Base-by-base conservation (phyloP, 495 filamentous ascomycete species). In the Paragyromitra xinjiangensis region DNA sequence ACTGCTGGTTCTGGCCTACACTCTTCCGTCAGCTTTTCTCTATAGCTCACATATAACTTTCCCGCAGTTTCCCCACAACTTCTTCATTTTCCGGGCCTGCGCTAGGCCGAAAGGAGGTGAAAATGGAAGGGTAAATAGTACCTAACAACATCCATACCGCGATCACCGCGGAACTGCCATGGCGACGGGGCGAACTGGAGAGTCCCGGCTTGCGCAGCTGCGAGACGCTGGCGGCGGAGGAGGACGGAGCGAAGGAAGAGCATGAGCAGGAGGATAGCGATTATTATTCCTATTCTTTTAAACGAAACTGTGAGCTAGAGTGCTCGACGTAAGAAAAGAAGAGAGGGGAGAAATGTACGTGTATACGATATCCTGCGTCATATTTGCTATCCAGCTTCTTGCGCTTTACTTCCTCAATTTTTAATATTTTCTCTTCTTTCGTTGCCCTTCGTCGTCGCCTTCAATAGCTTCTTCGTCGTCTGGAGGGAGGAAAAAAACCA, bases 241-340 rank as follows among this genome's bases (percentile, higher is more conserved):
- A 80, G 75, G 26, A 80, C 3, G 2, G 71, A 65, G 58, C 78
- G 78, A 29, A 80, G 64, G 29, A 73, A 80, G 22, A 80, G 34
- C 1, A 80, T 34, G 4, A 76, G 48, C 19, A 80, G 64, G 50
- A 76, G 59, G 34, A 80, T 63, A 56, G 65, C 29, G 78, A 80
- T 65, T 12, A 80, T 51, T 11, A 80, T 67, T 12, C 59, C 71
- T 37, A 80, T 42, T 37, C 77, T 80, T 29, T 22, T 24, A 6
- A 34, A 19, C 37, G 42, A 29, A 29, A 58, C 48, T 40, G 24
- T 80, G 44, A 63, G 42, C 40, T 26, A 59, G 50, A 58, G 68
- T 11, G 19, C 55, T 50, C 16, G 4, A 44, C 14, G 24, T 6
- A 24, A 11, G 6, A 51, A 29, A 19, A 11, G 22, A 69, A 63